Percentiles rank a stretch among this genome's conserved stretches.
phyloP scores from a whole-genome alignment of 345 rosid genomes.

The Dipteronia sinensis region DNA sequence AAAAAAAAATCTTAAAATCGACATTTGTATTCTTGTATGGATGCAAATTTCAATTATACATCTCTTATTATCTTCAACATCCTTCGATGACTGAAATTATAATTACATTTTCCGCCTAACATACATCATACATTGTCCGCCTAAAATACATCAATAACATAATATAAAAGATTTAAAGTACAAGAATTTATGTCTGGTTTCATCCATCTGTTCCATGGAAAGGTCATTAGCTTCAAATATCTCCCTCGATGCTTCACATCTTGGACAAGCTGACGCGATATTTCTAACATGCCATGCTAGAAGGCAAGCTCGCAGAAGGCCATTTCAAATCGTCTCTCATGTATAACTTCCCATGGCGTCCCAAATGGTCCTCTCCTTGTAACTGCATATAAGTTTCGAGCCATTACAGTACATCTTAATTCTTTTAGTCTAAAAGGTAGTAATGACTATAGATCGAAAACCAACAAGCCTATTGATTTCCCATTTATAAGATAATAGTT shows the following conservation, averaged over 20 bases:
- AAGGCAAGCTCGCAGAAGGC: too few relatives aligned
- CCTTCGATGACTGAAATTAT: not conserved
- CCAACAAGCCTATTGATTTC: not conserved
- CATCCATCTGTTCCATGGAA: not conserved
- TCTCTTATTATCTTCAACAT: not conserved
- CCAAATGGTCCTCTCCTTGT: not conserved
- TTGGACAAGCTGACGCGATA: too few relatives aligned
- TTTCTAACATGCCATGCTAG: too few relatives aligned
- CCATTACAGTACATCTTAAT: not conserved
- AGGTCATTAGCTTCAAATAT: not conserved
- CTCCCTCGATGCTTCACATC: too few relatives aligned
- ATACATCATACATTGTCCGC: not conserved
- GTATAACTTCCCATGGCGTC: not conserved
- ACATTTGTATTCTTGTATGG: too few relatives aligned
- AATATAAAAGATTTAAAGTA: not conserved
- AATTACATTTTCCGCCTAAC: not conserved
- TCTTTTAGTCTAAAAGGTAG: too few relatives aligned
- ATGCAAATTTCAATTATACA: too few relatives aligned
- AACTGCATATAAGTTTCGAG: not conserved
- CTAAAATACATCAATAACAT: too few relatives aligned
- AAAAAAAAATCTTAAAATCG: too few relatives aligned
- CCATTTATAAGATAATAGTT: not conserved
- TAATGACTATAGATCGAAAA: too few relatives aligned
- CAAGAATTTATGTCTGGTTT: not conserved
- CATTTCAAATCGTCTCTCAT: not conserved